phyloP scores from a whole-genome alignment of 2,329 filamentous ascomycete genomes.

The Ophiostoma himal-ulmi region DNA sequence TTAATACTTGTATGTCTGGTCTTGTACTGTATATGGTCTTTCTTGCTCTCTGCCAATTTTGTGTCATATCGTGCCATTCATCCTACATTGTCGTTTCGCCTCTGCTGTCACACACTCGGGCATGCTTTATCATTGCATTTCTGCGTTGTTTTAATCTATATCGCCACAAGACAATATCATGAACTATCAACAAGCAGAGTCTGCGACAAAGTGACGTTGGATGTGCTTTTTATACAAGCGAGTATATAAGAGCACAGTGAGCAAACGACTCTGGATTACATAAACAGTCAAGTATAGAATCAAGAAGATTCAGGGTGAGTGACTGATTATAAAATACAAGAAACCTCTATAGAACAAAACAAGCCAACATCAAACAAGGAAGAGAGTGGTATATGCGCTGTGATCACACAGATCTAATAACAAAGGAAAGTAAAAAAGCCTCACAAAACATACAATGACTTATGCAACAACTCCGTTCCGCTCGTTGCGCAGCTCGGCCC shows the following conservation, averaged over 20 bases:
- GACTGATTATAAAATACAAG: too few relatives aligned
- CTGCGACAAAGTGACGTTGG: neutral
- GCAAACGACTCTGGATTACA: too few relatives aligned
- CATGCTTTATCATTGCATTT: neutral
- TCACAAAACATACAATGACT: neutral
- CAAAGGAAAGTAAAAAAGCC: neutral
- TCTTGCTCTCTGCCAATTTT: neutral
- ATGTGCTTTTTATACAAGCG: too few relatives aligned
- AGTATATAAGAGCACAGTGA: neutral
- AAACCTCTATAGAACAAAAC: neutral
- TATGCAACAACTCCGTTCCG: conserved; percentile 7
- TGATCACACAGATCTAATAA: neutral
- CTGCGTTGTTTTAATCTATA: neutral
- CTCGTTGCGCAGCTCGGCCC: conserved; percentile 14
- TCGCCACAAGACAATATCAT: conserved; percentile 6
- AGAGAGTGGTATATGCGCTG: neutral
- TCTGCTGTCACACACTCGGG: neutral
- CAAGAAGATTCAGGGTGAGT: too few relatives aligned
- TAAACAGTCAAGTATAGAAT: too few relatives aligned
- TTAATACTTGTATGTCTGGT: neutral
- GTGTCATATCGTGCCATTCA: neutral
- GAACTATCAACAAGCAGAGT: neutral
- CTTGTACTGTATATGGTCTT: neutral
- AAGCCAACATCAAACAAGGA: neutral
- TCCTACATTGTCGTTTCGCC: neutral